Evolutionary conservation across 768 basidiomycete species (phyloP).

Genomic region (Daedaleopsis sinensis): DNA sequence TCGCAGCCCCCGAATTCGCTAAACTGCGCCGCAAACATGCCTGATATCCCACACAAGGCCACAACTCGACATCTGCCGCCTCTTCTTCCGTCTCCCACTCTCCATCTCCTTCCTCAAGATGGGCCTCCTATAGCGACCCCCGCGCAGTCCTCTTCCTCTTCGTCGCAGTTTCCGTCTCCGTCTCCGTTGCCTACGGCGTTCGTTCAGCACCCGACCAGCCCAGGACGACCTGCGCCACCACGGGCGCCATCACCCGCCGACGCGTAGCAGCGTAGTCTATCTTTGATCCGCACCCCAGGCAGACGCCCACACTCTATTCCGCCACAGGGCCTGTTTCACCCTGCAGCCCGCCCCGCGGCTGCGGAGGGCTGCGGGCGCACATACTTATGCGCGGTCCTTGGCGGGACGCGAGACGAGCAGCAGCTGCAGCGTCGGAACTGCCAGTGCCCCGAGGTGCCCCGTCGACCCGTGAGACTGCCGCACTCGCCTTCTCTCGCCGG

Average conservation of each 20-base stretch:
- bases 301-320: slow-evolving; percentile 2
- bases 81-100: neutral
- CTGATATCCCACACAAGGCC: neutral
- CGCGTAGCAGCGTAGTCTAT: slow-evolving; percentile 16
- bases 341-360: neutral
- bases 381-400: neutral
- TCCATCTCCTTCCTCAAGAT: neutral
- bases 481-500: neutral
- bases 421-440: neutral
- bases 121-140: neutral
- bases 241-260: neutral
- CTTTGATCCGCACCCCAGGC: slow-evolving; percentile 13
- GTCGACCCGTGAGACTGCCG: neutral
- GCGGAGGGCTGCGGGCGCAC: neutral
- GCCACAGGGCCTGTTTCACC: neutral
- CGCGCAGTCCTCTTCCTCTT: neutral
- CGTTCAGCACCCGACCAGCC: too few species aligned
- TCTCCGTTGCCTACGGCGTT: neutral
- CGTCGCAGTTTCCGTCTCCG: too few species aligned
- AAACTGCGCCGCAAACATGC: slow-evolving; percentile 5
- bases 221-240: too few species aligned
- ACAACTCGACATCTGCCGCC: slow-evolving; percentile 5
- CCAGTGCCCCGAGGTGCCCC: too few species aligned
- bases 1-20: neutral
- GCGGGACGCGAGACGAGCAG: neutral